Conservation (phyloP, 2,329 filamentous ascomycete genomes). For the Trichoderma lentiforme region DNA sequence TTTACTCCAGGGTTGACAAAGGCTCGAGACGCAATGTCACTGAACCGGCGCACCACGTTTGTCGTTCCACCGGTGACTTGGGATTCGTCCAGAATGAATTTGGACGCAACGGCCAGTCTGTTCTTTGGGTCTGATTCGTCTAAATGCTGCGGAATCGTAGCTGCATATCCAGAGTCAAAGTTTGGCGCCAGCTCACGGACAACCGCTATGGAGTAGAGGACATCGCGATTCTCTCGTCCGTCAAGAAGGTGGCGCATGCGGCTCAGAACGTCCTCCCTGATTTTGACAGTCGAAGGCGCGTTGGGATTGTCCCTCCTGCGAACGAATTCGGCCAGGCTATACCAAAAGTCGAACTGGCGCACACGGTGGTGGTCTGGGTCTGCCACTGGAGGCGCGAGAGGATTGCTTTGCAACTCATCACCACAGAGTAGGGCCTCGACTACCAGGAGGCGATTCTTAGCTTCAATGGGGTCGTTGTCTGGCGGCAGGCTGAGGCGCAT, state of each 20-base stretch:
- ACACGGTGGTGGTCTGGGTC: conserved; percentile 52
- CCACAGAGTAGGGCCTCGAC: conserved; percentile 76
- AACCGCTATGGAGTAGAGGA: conserved; percentile 84
- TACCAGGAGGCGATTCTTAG: conserved; percentile 67
- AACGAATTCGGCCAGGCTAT: conserved; percentile 65
- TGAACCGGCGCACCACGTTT: conserved; percentile 68
- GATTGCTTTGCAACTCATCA: conserved; percentile 59
- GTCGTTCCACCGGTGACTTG: conserved; percentile 65
- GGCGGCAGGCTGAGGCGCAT: conserved; percentile 39
- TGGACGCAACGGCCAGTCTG: conserved; percentile 65
- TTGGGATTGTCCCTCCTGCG: conserved; percentile 56
- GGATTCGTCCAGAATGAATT: conserved; percentile 65
- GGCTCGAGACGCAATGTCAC: conserved; percentile 62
- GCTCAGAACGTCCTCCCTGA: conserved; percentile 62
- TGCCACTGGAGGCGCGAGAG: conserved; percentile 48
- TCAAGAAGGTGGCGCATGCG: conserved; percentile 70
- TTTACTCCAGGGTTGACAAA: conserved; percentile 54
- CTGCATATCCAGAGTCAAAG: conserved; percentile 57
- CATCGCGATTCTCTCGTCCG: conserved; percentile 80
- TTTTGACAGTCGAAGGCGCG: conserved; percentile 41
- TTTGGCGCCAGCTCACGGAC: conserved; percentile 70
- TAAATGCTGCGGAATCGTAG: conserved; percentile 54
- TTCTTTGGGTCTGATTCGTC: conserved; percentile 66
- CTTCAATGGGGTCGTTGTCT: conserved; percentile 60
- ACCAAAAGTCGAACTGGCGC: conserved; percentile 79